Percentiles rank a stretch among this genome's conserved stretches.
Conservation (phyloP, 2,329 filamentous ascomycete genomes). For the Colletotrichum zoysiae region DNA sequence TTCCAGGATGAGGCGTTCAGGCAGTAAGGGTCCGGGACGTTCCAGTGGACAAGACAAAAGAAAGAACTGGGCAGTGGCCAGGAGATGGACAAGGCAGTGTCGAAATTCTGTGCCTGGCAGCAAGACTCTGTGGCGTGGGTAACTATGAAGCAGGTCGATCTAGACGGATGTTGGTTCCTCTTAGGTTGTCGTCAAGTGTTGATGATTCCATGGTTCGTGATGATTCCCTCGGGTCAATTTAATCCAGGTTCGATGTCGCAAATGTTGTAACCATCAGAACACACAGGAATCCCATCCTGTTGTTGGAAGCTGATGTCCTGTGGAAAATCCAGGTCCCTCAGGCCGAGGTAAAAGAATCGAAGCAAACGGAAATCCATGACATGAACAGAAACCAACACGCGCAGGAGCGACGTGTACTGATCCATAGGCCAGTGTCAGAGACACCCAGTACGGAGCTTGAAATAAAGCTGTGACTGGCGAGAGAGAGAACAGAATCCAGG, state of each 20-base stretch:
- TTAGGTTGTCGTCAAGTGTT: background rate
- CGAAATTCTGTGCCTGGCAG: background rate
- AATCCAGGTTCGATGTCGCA: background rate
- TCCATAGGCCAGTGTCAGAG: background rate
- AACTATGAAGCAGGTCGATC: background rate
- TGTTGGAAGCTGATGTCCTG: background rate
- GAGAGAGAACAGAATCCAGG: background rate
- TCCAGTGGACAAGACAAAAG: conserved; percentile 13
- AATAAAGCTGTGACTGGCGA: conserved; percentile 18
- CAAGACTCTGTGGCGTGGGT: background rate
- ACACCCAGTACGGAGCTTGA: conserved; percentile 15
- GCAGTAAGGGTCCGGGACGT: background rate
- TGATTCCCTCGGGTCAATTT: background rate
- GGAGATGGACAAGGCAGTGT: background rate
- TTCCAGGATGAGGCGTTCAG: background rate
- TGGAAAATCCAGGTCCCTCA: background rate
- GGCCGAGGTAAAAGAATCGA: conserved; percentile 20
- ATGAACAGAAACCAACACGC: conserved; percentile 30
- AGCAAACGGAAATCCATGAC: conserved; percentile 35
- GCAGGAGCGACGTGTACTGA: background rate
- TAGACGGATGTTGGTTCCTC: background rate
- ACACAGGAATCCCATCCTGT: background rate
- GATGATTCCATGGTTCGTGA: background rate
- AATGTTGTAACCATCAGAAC: background rate
- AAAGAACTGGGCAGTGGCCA: background rate